Conservation (phyloP, 1,284 basidiomycete species). For the Fomitopsis schrenkii region DNA sequence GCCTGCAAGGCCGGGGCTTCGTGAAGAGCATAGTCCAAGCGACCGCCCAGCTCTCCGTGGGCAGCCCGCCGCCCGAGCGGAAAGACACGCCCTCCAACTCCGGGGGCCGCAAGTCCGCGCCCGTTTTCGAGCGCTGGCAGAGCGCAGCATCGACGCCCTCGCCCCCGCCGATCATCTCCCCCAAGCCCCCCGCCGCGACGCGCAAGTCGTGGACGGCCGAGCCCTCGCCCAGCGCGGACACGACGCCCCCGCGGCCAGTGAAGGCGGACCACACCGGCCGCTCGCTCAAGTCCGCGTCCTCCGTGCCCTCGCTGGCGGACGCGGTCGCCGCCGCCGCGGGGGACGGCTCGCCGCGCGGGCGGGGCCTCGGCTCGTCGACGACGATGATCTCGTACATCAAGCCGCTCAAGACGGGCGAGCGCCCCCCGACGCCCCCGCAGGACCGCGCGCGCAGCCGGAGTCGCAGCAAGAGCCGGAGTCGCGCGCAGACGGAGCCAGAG, state of each 20-base stretch:
- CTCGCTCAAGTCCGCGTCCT: conserved; percentile 19
- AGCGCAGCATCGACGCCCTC: conserved; percentile 14
- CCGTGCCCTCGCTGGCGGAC: conserved; percentile 22
- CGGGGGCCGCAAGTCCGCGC: conserved; percentile 24
- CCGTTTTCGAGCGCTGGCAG: conserved; percentile 71
- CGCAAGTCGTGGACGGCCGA: conserved; percentile 40
- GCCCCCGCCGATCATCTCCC: conserved; percentile 25
- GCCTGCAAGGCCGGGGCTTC: conserved; percentile 78
- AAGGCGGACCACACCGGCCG: conserved; percentile 20
- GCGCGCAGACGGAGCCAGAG: too few relatives aligned
- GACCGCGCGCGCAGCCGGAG: conserved; percentile 12
- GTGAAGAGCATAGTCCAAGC: conserved; percentile 76
- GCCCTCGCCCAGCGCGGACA: conserved; percentile 17
- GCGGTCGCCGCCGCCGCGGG: conserved; percentile 13
- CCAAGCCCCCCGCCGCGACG: conserved; percentile 36
- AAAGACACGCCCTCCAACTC: conserved; percentile 8
- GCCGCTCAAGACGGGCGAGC: conserved; percentile 45
- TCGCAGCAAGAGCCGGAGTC: conserved; percentile 8
- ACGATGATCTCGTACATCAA: conserved; percentile 52
- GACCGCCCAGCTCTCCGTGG: conserved; percentile 45
- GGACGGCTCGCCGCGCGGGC: conserved; percentile 18
- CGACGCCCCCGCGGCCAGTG: conserved; percentile 16
- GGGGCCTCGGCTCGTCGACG: conserved; percentile 41
- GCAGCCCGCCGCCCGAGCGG: conserved; percentile 17
- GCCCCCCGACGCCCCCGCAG: conserved; percentile 21